phyloP scores from a whole-genome alignment of 306 rosid genomes.

The Prunus mume region DNA sequence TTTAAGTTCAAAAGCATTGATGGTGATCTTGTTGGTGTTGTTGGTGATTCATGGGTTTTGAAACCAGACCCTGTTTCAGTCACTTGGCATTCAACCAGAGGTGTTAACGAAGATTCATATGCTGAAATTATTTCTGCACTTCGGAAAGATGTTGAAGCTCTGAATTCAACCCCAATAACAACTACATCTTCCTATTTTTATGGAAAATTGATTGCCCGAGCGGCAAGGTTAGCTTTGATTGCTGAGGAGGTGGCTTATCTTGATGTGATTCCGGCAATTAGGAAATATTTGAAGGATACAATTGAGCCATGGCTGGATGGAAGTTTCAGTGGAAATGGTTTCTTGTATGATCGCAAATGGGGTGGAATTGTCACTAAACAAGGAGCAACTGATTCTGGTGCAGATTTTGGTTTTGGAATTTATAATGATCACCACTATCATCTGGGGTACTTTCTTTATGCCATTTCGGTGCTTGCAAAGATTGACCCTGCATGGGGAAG shows the following conservation, averaged over 20 bases:
- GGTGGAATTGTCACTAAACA: constrained; percentile 70
- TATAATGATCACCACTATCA: constrained; percentile 85
- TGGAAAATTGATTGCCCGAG: constrained; percentile 80
- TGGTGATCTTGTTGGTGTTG: constrained; percentile 85
- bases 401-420: constrained; percentile 78
- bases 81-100: constrained; percentile 75
- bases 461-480: constrained; percentile 71
- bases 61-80: constrained; percentile 53
- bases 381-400: constrained; percentile 55
- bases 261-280: constrained; percentile 56
- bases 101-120: constrained; percentile 40
- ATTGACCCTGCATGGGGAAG: constrained; percentile 79
- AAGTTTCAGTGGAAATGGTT: constrained; percentile 68
- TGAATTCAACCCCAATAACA: constrained; percentile 34
- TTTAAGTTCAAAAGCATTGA: constrained; percentile 76
- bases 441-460: constrained; percentile 78
- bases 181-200: constrained; percentile 50
- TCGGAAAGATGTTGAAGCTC: constrained; percentile 48
- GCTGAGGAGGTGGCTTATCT: constrained; percentile 66
- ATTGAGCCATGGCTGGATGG: constrained; percentile 91
- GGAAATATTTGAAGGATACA: constrained; percentile 52
- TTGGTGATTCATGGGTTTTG: constrained; percentile 73
- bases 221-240: constrained; percentile 81
- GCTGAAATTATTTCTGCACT: constrained; percentile 59
- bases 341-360: constrained; percentile 71